Percentiles rank a stretch among this genome's conserved stretches.
Evolutionary conservation across 768 basidiomycete genomes (phyloP).

Genomic region (Mycena albidolilacea): DNA sequence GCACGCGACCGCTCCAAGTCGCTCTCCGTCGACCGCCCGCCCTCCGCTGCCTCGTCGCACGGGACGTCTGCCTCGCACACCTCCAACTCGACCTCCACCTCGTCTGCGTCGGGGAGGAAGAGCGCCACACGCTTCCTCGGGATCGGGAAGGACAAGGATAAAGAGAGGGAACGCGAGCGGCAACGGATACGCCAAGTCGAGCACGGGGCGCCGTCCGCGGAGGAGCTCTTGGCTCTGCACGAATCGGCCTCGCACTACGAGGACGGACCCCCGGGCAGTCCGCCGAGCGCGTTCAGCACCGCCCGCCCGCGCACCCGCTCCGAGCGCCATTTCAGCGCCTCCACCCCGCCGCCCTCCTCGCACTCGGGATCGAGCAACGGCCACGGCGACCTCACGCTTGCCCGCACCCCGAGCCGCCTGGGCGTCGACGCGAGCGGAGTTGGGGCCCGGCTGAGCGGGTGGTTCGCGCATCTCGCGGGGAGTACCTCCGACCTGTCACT

Average conservation of each 20-base stretch:
- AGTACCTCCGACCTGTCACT: too few relatives aligned
- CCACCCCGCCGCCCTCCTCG: slow-evolving; percentile 40
- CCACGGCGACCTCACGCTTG: slow-evolving; percentile 39
- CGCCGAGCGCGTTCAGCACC: slow-evolving; percentile 53
- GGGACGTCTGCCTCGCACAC: not conserved
- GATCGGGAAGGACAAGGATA: too few relatives aligned
- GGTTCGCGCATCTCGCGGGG: too few relatives aligned
- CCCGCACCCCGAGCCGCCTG: too few relatives aligned
- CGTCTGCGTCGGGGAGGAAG: not conserved
- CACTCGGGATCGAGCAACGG: not conserved
- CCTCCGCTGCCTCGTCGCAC: slow-evolving; percentile 8
- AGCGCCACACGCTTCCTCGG: not conserved
- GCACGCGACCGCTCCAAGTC: slow-evolving; percentile 64
- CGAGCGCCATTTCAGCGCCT: slow-evolving; percentile 40
- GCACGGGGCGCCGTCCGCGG: slow-evolving; percentile 9
- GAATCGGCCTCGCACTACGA: slow-evolving; percentile 17
- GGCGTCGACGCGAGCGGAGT: too few relatives aligned
- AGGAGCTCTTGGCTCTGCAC: slow-evolving; percentile 35
- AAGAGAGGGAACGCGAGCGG: slow-evolving; percentile 7
- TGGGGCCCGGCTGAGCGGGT: too few relatives aligned
- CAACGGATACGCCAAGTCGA: slow-evolving; percentile 26
- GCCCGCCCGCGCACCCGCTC: slow-evolving; percentile 49
- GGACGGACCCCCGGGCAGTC: not conserved
- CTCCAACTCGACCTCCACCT: not conserved
- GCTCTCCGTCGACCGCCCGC: slow-evolving; percentile 41